Percentiles rank a stretch among this genome's conserved stretches.
phyloP scores from a whole-genome alignment of 1,139 yeast species.

The Pneumocystis murina region DNA sequence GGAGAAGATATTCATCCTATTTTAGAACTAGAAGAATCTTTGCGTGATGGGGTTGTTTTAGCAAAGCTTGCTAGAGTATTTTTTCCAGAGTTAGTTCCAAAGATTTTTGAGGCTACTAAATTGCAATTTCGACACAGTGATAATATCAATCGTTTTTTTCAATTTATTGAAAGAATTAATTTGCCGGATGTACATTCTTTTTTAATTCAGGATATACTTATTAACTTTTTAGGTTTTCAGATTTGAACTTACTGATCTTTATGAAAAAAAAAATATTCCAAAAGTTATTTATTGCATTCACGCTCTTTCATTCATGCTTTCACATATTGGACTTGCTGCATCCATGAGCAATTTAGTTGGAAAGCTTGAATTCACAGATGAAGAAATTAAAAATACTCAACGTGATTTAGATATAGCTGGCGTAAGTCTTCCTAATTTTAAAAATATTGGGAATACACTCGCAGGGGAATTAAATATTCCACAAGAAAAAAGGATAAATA shows the following conservation, averaged over 20 bases:
- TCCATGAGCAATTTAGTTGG: conserved; percentile 52
- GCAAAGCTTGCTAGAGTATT: conserved; percentile 66
- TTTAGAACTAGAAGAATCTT: conserved; percentile 43
- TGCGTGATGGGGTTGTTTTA: conserved; percentile 71
- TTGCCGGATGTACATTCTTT: conserved; percentile 41
- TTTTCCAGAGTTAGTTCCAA: conserved; percentile 48
- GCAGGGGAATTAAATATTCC: conserved; percentile 19
- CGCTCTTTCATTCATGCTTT: conserved; percentile 64
- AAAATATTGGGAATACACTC: conserved; percentile 27
- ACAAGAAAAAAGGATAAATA: conserved; percentile 22
- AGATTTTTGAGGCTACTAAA: conserved; percentile 42
- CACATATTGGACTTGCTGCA: conserved; percentile 42
- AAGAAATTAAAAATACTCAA: conserved; percentile 56
- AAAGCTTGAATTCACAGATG: conserved; percentile 43
- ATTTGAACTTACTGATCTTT: conserved; percentile 42
- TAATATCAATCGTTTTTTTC: conserved; percentile 73
- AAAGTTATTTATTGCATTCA: conserved; percentile 89
- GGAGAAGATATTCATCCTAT: conserved; percentile 38
- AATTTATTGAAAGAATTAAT: conserved; percentile 50
- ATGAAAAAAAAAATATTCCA: conserved; percentile 84
- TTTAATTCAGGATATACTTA: not conserved
- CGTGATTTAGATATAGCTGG: conserved; percentile 41
- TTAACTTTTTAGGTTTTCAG: conserved; percentile 4
- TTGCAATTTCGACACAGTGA: conserved; percentile 85
- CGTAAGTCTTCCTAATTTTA: conserved; percentile 28